Base-by-base conservation (phyloP, 257 asterid genomes). In the Solanum peruvianum region DNA sequence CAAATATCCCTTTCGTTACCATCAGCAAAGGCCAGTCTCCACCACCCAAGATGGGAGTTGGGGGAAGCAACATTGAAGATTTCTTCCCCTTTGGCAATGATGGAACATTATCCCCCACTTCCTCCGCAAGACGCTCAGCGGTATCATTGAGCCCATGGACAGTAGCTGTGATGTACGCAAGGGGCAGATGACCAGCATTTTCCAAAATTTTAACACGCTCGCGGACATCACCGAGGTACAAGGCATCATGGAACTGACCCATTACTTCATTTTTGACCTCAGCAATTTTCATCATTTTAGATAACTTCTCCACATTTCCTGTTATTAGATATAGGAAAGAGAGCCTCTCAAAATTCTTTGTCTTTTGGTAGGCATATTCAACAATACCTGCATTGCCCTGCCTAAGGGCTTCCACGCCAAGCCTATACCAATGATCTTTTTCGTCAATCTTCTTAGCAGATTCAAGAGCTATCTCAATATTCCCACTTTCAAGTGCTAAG, bases 391-490 rank as follows among this genome's bases (percentile, higher is more conserved):
- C 90, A 92, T 97, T 96, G 85, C 99, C 99, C 91, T 95, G 99
- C 82, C 99, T 96, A 82, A 96, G 98, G 87, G 98, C 99, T 93
- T 94, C 99, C 86, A 96, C 96, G 27, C 99, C 99, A 25, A 95
- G 93, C 87, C 92, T 92, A 91, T 96, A 95, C 99, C 99, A 96
- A 87, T 95, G 87, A 90, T 95, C 99, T 88, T 96, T 94, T 93
- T 96, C 96, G 25, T 95, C 98, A 71, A 96, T 96, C 91, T 93
- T 94, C 86, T 96, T 95, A 33, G 99, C 98, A 83, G 96, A 83
- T 73, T 94, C 98, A 37, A 95, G 96, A 69, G 99, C 99, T 87
- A 94, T 94, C 92, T 94, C 97, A 52, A 97, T 96, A 92, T 94
- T 96, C 83, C 99, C 99, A 60, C 98, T 94, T 87, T 95, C 98